These are phyloP conservation scores for Leccinum obscurum DNA, from an alignment of 768 basidiomycete genomes.

Conservation along the genomic window DNA sequence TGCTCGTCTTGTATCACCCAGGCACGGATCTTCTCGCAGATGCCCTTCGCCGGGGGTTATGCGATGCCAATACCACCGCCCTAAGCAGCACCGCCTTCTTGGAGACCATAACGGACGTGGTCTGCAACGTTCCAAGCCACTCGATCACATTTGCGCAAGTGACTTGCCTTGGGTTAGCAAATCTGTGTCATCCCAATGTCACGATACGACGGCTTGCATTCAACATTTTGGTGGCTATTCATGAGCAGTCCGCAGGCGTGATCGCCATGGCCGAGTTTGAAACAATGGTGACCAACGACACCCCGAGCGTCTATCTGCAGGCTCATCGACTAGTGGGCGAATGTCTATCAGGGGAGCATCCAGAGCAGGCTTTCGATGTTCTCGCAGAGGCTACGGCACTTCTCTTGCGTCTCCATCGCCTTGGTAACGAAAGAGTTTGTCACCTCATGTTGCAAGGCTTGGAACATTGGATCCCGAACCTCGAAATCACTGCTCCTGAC, in stretches of 20 bases:
- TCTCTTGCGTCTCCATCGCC: slow-evolving; percentile 60
- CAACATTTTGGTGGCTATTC: slow-evolving; percentile 70
- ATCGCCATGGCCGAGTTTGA: slow-evolving; percentile 73
- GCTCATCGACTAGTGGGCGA: slow-evolving; percentile 79
- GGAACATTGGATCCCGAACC: slow-evolving; percentile 80
- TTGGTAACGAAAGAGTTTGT: slow-evolving; percentile 48
- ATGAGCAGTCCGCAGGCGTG: slow-evolving; percentile 66
- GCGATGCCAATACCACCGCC: slow-evolving; percentile 49
- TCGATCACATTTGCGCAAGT: slow-evolving; percentile 73
- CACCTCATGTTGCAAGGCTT: slow-evolving; percentile 74
- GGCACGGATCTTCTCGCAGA: slow-evolving; percentile 62
- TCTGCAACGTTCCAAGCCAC: slow-evolving; percentile 54
- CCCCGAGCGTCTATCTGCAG: slow-evolving; percentile 75
- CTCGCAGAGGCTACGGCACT: slow-evolving; percentile 71
- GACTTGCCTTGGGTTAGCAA: slow-evolving; percentile 76
- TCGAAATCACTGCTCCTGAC: slow-evolving; percentile 56
- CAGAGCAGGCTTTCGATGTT: slow-evolving; percentile 60
- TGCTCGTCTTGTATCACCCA: slow-evolving; percentile 58
- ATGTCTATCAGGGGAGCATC: slow-evolving; percentile 77
- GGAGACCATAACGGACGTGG: slow-evolving; percentile 71
- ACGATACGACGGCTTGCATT: slow-evolving; percentile 75
- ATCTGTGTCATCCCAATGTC: slow-evolving; percentile 71
- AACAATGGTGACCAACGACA: slow-evolving; percentile 66
- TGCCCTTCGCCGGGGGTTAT: slow-evolving; percentile 67
- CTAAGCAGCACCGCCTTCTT: slow-evolving; percentile 71